Evolutionary conservation across 495 filamentous ascomycete species (phyloP).

Genomic region (Diplogelasinospora grovesii): DNA sequence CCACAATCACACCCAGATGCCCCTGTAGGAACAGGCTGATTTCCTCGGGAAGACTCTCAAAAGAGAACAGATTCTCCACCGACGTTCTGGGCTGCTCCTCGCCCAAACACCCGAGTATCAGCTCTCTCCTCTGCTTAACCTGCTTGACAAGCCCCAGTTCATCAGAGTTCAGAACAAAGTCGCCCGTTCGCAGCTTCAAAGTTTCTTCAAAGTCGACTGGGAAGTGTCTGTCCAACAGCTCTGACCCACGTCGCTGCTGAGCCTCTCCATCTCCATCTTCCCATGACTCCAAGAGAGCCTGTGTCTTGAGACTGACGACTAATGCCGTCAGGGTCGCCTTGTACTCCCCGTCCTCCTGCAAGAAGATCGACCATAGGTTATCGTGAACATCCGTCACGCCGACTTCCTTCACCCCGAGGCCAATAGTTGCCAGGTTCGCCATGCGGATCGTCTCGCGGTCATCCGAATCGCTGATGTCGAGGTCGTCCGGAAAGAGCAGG

Average conservation of each 20-base stretch:
- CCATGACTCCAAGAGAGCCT: constrained; percentile 71
- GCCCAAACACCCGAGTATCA: constrained; percentile 55
- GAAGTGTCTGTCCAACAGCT: constrained; percentile 68
- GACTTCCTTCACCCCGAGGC: constrained; percentile 79
- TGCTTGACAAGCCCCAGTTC: constrained; percentile 70
- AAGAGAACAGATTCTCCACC: constrained; percentile 71
- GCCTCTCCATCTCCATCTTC: constrained; percentile 47
- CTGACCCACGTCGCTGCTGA: constrained; percentile 52
- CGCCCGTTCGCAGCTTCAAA: constrained; percentile 58
- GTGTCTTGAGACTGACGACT: constrained; percentile 80
- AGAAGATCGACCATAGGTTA: constrained; percentile 76
- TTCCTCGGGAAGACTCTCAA: constrained; percentile 69
- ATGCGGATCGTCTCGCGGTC: constrained; percentile 74
- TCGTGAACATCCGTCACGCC: constrained; percentile 78
- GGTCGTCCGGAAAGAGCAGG: constrained; percentile 64
- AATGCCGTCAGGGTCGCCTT: constrained; percentile 59
- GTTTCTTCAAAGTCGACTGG: constrained; percentile 59
- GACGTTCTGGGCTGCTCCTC: constrained; percentile 46
- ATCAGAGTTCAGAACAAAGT: constrained; percentile 55
- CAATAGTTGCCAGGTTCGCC: constrained; percentile 79
- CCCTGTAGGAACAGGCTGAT: constrained; percentile 69
- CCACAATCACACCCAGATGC: constrained; percentile 60
- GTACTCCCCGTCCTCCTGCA: constrained; percentile 56
- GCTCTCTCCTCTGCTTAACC: constrained; percentile 56
- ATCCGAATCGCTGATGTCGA: constrained; percentile 61